Evolutionary conservation across 148 eudicot genomes (phyloP).

Genomic region (Vaccinium myrtillus): DNA sequence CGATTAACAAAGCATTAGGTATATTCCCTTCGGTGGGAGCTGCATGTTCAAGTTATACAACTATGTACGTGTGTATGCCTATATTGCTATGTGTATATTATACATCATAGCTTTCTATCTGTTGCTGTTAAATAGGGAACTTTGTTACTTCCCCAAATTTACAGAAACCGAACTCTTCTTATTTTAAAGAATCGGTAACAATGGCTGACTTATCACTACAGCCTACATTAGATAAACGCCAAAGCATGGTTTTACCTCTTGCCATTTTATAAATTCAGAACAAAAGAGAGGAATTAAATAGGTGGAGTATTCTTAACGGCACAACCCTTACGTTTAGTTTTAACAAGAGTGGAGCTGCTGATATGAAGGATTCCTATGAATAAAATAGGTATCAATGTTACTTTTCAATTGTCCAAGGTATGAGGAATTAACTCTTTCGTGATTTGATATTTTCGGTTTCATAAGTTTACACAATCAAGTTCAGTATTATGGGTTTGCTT

Average conservation of each 20-base stretch:
- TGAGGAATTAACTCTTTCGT: not conserved
- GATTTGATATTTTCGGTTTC: not conserved
- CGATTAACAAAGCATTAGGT: too few species aligned
- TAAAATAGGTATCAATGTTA: not conserved
- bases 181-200: not conserved
- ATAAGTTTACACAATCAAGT: not conserved
- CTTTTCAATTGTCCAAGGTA: not conserved
- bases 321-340: not conserved
- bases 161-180: not conserved
- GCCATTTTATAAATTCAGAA: not conserved
- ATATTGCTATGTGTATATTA: too few species aligned
- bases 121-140: not conserved
- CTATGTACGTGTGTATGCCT: not conserved
- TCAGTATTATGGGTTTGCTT: constrained; percentile 5
- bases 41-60: not conserved
- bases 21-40: too few species aligned
- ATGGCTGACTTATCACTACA: not conserved
- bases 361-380: not conserved
- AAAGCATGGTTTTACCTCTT: not conserved
- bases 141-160: not conserved
- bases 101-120: not conserved
- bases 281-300: not conserved
- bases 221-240: not conserved
- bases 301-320: not conserved
- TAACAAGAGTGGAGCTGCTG: not conserved